Evolutionary conservation across 2,329 filamentous ascomycete genomes (phyloP).

Genomic region (Aschersonia sp.): DNA sequence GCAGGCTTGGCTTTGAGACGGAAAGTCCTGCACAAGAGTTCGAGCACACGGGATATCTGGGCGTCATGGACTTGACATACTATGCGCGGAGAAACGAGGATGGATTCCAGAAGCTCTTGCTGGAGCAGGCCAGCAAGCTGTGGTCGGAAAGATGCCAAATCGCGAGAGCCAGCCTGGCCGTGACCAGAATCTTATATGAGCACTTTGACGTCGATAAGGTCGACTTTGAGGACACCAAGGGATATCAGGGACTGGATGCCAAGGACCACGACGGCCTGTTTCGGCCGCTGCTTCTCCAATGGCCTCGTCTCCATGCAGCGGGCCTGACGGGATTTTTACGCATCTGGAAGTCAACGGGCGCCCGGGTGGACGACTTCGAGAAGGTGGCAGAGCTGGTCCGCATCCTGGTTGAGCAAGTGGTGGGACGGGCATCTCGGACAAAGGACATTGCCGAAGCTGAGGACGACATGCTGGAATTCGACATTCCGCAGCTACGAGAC

Average conservation of each 20-base stretch:
- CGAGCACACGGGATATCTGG: constrained; percentile 70
- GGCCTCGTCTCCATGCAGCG: constrained; percentile 79
- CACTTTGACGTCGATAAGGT: constrained; percentile 88
- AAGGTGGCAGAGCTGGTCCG: constrained; percentile 86
- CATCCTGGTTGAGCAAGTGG: constrained; percentile 78
- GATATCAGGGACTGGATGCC: constrained; percentile 58
- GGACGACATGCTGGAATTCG: constrained; percentile 74
- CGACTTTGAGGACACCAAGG: constrained; percentile 64
- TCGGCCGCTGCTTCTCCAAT: constrained; percentile 76
- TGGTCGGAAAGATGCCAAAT: constrained; percentile 67
- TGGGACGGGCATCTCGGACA: constrained; percentile 66
- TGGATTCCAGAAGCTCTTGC: constrained; percentile 75
- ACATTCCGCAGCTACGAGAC: constrained; percentile 62
- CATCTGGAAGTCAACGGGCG: constrained; percentile 82
- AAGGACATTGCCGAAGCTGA: constrained; percentile 80
- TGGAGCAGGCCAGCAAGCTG: constrained; percentile 72
- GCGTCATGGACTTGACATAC: constrained; percentile 95
- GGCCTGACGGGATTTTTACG: constrained; percentile 79
- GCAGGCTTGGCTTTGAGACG: constrained; percentile 77
- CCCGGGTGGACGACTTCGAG: constrained; percentile 73
- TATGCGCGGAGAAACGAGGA: constrained; percentile 88
- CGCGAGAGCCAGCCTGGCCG: constrained; percentile 69
- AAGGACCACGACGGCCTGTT: constrained; percentile 78
- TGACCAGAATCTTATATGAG: constrained; percentile 82
- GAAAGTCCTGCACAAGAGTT: constrained; percentile 84